A percentile compares a stretch with the other conserved stretches of the same genome.
phyloP scores from a whole-genome alignment of 139 green algal species.

The Chlorella sp. region DNA sequence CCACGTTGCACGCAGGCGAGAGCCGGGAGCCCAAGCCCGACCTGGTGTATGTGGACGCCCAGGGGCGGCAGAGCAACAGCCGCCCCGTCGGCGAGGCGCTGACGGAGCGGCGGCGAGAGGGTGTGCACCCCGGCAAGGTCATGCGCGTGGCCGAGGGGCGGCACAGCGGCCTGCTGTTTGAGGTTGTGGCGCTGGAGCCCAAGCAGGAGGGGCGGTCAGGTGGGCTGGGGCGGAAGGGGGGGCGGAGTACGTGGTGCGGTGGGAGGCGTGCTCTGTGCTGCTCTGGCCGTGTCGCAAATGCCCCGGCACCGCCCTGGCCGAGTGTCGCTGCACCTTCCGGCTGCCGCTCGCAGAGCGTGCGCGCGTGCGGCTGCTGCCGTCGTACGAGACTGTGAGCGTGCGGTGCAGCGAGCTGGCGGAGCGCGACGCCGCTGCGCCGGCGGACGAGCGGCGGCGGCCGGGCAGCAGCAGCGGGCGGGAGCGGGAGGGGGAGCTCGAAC shows the following conservation, averaged over 20 bases:
- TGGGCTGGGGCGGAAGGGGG: constrained; percentile 15
- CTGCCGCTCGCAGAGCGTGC: constrained; percentile 35
- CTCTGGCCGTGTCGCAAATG: too few species aligned
- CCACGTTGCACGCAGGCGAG: constrained; percentile 11
- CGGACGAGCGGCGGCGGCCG: not conserved
- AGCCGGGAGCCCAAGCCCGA: constrained; percentile 37
- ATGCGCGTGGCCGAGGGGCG: constrained; percentile 61
- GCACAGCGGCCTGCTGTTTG: constrained; percentile 61
- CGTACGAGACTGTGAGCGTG: constrained; percentile 53
- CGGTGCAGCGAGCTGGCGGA: constrained; percentile 52
- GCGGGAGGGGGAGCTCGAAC: not conserved
- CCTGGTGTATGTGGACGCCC: constrained; percentile 58
- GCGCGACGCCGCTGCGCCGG: not conserved
- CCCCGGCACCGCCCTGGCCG: not conserved
- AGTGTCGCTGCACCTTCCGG: not conserved
- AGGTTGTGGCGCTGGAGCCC: constrained; percentile 50
- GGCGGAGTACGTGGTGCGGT: not conserved
- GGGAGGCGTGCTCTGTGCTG: too few species aligned
- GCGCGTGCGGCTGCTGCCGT: constrained; percentile 50
- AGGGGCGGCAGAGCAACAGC: constrained; percentile 57
- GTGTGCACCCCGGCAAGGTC: constrained; percentile 33
- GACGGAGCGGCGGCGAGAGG: constrained; percentile 38
- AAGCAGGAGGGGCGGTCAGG: constrained; percentile 39
- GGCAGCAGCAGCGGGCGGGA: constrained; percentile 11
- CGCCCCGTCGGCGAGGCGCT: constrained; percentile 71